A percentile compares a stretch with the other conserved stretches of the same genome.
Conservation (phyloP, 345 rosid species). For the Rhodamnia argentea region DNA sequence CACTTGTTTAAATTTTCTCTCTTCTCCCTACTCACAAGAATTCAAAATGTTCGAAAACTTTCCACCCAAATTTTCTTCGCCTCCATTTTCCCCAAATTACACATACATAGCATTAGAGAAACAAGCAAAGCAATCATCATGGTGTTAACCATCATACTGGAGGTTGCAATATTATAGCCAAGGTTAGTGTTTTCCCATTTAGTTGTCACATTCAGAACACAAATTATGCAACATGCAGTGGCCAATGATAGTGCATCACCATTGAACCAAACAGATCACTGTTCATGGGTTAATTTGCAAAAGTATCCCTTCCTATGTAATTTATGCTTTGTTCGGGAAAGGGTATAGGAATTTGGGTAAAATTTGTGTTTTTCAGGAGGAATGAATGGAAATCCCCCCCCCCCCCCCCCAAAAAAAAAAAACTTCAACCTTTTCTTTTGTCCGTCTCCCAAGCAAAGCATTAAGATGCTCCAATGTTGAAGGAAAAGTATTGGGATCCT, state of each 20-base stretch:
- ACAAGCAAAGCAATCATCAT: neutral
- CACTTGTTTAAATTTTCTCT: neutral
- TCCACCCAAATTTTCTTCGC: too few species aligned
- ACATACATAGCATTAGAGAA: neutral
- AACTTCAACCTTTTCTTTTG: neutral
- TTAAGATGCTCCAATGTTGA: neutral
- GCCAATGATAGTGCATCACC: neutral
- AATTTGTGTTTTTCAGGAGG: neutral
- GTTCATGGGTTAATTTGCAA: neutral
- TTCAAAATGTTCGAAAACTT: neutral
- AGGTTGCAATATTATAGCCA: neutral
- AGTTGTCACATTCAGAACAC: neutral
- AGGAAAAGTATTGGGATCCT: neutral
- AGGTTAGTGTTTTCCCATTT: neutral
- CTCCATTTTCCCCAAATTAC: neutral
- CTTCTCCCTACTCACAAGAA: neutral
- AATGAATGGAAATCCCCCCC: too few species aligned
- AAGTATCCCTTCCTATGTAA: neutral
- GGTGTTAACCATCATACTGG: neutral
- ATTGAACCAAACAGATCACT: neutral
- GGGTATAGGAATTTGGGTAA: neutral
- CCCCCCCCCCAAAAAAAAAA: too few species aligned
- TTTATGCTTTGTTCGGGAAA: neutral
- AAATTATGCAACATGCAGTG: neutral
- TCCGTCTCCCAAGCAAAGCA: neutral